phyloP scores from a whole-genome alignment of 1,284 basidiomycete species.

The Singerocomus inundabilis region DNA sequence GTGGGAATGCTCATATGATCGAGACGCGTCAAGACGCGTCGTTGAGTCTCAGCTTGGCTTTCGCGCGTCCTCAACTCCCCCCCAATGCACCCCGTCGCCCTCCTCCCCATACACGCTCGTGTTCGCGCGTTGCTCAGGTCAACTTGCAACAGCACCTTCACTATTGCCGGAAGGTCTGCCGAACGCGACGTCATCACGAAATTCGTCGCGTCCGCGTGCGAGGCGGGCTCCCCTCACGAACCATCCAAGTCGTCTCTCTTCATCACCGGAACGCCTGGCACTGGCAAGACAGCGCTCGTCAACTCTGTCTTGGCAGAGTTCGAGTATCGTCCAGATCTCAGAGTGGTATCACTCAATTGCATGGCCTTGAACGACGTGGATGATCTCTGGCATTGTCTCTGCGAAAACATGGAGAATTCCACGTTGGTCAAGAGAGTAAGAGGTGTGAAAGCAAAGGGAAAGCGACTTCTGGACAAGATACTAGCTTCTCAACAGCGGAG shows the following conservation, averaged over 20 bases:
- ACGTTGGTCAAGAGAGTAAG: conserved; percentile 42
- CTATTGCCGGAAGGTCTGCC: conserved; percentile 60
- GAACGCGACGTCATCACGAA: conserved; percentile 56
- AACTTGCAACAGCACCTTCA: conserved; percentile 52
- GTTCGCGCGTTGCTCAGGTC: conserved; percentile 67
- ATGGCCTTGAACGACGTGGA: conserved; percentile 69
- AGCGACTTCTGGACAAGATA: conserved; percentile 44
- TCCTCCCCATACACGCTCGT: conserved; percentile 61
- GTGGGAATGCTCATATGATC: conserved; percentile 17
- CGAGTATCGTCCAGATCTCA: conserved; percentile 37
- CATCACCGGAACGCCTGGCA: conserved; percentile 77
- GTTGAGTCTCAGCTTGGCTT: background rate
- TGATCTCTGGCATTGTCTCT: conserved; percentile 66
- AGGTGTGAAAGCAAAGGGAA: conserved; percentile 38
- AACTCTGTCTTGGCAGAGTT: conserved; percentile 55
- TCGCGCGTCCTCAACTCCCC: conserved; percentile 49
- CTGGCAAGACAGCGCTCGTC: conserved; percentile 79
- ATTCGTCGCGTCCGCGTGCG: conserved; percentile 46
- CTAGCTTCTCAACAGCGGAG: conserved; percentile 40
- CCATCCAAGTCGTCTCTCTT: conserved; percentile 51
- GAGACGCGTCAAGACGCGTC: conserved; percentile 23
- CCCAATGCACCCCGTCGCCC: conserved; percentile 50
- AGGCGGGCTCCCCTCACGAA: conserved; percentile 39
- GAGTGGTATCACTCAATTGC: conserved; percentile 67
- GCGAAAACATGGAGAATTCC: conserved; percentile 49